A percentile compares a stretch with the other conserved stretches of the same genome.
These are phyloP conservation scores for Bipolaris sorokiniana DNA, from an alignment of 2,329 filamentous ascomycete species.

Conservation along the genomic window DNA sequence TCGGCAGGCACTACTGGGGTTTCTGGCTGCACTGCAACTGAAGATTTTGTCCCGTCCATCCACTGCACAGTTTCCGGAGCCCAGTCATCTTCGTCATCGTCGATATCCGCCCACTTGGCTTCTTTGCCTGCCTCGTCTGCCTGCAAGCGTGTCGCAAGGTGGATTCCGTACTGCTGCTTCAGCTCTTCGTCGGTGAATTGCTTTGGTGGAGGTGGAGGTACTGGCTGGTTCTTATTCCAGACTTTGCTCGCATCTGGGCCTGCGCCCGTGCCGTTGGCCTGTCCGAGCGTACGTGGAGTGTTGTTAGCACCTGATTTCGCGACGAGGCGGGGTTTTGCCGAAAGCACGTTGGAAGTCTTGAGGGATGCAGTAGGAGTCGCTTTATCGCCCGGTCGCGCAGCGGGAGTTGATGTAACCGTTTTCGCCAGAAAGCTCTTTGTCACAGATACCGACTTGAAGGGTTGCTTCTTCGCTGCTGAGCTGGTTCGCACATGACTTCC, in stretches of 20 bases:
- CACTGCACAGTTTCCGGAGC: constrained; percentile 83
- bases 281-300: constrained; percentile 58
- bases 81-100: constrained; percentile 88
- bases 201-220: constrained; percentile 72
- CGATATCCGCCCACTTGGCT: constrained; percentile 87
- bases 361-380: constrained; percentile 51
- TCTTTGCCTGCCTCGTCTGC: constrained; percentile 75
- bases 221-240: constrained; percentile 90
- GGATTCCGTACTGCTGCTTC: constrained; percentile 82
- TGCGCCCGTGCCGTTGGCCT: constrained; percentile 64
- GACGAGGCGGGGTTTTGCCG: constrained; percentile 72
- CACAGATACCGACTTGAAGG: constrained; percentile 85
- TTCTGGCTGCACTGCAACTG: constrained; percentile 64
- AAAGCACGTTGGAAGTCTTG: constrained; percentile 57
- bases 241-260: constrained; percentile 76
- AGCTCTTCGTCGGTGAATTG: constrained; percentile 87
- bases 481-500: constrained; percentile 65
- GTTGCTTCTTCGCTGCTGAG: constrained; percentile 70
- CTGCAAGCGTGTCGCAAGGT: constrained; percentile 79
- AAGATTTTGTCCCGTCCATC: constrained; percentile 86
- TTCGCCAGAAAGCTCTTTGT: constrained; percentile 87
- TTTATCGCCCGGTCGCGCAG: constrained; percentile 62
- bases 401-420: constrained; percentile 60
- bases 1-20: constrained; percentile 39
- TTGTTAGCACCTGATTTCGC: constrained; percentile 73